Evolutionary conservation across 805 yeast genomes (phyloP).

Genomic region (Zygosaccharomyces rouxii): DNA sequence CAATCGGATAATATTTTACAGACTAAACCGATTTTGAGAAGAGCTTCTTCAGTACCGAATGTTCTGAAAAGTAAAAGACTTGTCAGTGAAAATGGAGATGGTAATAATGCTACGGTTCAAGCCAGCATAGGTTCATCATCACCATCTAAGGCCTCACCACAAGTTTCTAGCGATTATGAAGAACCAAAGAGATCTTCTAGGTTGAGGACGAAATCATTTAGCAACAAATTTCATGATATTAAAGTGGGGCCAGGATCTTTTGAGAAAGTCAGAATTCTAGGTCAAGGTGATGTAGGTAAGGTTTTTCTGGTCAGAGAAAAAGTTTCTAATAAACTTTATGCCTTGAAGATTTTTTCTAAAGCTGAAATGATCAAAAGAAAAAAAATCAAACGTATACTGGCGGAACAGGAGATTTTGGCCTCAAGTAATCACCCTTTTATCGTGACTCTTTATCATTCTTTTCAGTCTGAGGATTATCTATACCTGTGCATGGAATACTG

Average conservation of each 20-base stretch:
- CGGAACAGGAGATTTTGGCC: conserved; percentile 94
- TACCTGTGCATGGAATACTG: conserved; percentile 98
- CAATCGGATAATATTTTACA: background rate
- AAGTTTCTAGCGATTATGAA: conserved; percentile 10
- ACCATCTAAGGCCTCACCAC: conserved; percentile 32
- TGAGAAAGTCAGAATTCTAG: conserved; percentile 83
- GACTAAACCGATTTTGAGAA: conserved; percentile 43
- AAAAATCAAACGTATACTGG: conserved; percentile 88
- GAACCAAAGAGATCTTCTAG: conserved; percentile 34
- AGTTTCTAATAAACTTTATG: conserved; percentile 67
- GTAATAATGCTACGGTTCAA: background rate
- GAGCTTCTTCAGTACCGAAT: conserved; percentile 85
- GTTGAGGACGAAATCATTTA: conserved; percentile 45
- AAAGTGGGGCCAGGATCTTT: conserved; percentile 85
- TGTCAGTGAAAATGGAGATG: conserved; percentile 6
- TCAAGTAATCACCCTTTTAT: conserved; percentile 96
- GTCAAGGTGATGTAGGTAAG: conserved; percentile 97
- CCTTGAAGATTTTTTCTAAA: conserved; percentile 87
- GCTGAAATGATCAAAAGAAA: conserved; percentile 93
- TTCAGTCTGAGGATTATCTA: conserved; percentile 87
- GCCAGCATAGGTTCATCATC: background rate
- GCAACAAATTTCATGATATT: conserved; percentile 68
- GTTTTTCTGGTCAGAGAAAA: conserved; percentile 89
- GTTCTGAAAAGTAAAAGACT: conserved; percentile 37
- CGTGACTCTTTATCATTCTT: conserved; percentile 92